Evolutionary conservation across 805 yeast species (phyloP).

Genomic region (Maudiozyma turicensis): DNA sequence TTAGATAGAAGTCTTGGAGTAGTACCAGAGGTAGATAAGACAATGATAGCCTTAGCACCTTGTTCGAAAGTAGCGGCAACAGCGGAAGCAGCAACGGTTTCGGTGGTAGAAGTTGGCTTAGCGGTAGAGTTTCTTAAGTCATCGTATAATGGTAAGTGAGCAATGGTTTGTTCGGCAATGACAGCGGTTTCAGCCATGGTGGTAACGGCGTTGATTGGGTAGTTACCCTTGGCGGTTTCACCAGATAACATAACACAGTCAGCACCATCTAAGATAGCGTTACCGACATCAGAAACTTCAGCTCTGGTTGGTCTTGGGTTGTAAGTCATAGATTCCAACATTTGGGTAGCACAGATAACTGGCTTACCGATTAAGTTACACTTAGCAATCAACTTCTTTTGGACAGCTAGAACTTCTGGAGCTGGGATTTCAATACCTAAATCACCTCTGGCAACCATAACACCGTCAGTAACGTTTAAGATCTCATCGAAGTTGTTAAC

Average conservation of each 20-base stretch:
- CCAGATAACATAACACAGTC: constrained; percentile 99
- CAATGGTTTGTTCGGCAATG: constrained; percentile 93
- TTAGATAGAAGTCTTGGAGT: constrained; percentile 95
- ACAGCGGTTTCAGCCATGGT: constrained; percentile 98
- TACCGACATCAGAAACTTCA: constrained; percentile 98
- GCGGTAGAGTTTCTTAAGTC: constrained; percentile 80
- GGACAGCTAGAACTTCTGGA: constrained; percentile 95
- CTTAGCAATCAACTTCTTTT: constrained; percentile 97
- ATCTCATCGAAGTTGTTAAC: constrained; percentile 98
- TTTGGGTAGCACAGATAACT: constrained; percentile 98
- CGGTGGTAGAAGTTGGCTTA: constrained; percentile 86
- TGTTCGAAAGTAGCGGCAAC: constrained; percentile 95
- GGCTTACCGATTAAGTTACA: constrained; percentile 99
- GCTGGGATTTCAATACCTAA: constrained; percentile 99
- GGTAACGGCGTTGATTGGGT: constrained; percentile 94
- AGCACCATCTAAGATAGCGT: constrained; percentile 98
- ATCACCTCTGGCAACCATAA: constrained; percentile 99
- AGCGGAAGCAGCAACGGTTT: constrained; percentile 95
- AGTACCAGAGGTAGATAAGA: constrained; percentile 87
- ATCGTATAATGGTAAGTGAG: constrained; percentile 74
- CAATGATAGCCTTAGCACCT: constrained; percentile 92
- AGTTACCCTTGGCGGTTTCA: constrained; percentile 99
- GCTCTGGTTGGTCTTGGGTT: constrained; percentile 99
- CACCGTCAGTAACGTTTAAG: constrained; percentile 92
- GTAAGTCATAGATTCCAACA: constrained; percentile 98